Conservation (phyloP, 306 rosid species). For the Senna tora region DNA sequence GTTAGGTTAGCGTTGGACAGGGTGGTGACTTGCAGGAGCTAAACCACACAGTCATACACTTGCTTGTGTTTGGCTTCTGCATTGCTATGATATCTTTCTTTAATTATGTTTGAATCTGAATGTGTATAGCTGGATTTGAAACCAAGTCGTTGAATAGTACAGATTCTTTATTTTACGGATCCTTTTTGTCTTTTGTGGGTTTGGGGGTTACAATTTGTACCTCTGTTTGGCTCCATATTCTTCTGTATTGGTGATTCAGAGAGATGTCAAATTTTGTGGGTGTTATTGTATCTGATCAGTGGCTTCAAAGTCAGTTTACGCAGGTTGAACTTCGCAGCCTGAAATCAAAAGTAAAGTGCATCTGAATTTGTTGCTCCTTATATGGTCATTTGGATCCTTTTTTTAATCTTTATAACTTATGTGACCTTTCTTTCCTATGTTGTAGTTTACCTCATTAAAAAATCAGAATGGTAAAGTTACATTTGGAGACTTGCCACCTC, state of each 20-base stretch:
- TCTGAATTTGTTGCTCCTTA: conserved; percentile 5
- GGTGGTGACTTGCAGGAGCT: conserved; percentile 40
- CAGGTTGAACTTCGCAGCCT: conserved; percentile 95
- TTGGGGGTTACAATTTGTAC: conserved; percentile 32
- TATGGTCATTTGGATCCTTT: conserved; percentile 21
- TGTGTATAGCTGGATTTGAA: conserved; percentile 35
- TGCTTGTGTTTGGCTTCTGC: conserved; percentile 20
- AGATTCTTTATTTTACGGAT: conserved; percentile 5
- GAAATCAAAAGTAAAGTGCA: conserved; percentile 68
- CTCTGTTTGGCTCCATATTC: conserved; percentile 18
- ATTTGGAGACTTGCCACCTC: conserved; percentile 64
- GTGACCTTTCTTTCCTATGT: conserved; percentile 31
- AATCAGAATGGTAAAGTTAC: conserved; percentile 78
- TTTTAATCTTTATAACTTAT: conserved; percentile 20
- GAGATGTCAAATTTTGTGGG: conserved; percentile 85
- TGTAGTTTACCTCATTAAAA: conserved; percentile 63
- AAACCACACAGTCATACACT: conserved; percentile 40
- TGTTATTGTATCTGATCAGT: conserved; percentile 82
- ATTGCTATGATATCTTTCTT: conserved; percentile 31
- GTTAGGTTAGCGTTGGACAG: conserved; percentile 47
- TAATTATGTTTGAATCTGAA: conserved; percentile 31
- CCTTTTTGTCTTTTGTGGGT: neutral
- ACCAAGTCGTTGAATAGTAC: conserved; percentile 29
- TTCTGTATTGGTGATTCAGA: conserved; percentile 35
- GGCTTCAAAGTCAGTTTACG: conserved; percentile 92